Percentiles rank a stretch among this genome's conserved stretches.
Evolutionary conservation across 2,329 filamentous ascomycete genomes (phyloP).

Genomic region (Ceratocystis papillata): DNA sequence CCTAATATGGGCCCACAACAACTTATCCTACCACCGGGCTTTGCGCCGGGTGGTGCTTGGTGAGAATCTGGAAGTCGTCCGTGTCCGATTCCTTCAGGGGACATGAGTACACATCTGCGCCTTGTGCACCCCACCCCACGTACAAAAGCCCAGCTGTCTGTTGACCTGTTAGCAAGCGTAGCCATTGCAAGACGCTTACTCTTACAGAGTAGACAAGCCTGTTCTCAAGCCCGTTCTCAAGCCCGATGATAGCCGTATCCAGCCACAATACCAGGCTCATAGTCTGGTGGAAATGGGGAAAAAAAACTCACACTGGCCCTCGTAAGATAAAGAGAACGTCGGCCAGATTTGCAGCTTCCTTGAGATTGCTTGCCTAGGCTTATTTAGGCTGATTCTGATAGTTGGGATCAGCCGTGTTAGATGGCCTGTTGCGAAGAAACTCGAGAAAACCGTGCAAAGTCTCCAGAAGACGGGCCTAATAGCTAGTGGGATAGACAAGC

Average conservation of each 20-base stretch:
- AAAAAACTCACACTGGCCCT: conserved; percentile 32
- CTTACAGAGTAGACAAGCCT: not conserved
- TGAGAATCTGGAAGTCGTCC: conserved; percentile 1
- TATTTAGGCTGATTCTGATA: conserved; percentile 64
- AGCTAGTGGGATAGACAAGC: not conserved
- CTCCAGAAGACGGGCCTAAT: conserved; percentile 52
- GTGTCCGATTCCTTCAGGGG: not conserved
- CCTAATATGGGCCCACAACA: not conserved
- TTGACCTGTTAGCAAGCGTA: not conserved
- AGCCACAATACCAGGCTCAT: not conserved
- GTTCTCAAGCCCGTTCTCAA: not conserved
- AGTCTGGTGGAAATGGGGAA: not conserved
- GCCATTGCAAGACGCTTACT: not conserved
- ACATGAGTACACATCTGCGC: conserved; percentile 31
- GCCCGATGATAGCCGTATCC: not conserved
- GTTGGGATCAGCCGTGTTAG: conserved; percentile 39
- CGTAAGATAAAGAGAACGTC: conserved; percentile 66
- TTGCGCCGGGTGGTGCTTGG: not conserved
- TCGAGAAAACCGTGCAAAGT: conserved; percentile 50
- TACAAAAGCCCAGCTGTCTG: conserved; percentile 44
- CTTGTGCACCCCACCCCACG: conserved; percentile 52
- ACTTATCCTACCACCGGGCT: not conserved
- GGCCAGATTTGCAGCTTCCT: conserved; percentile 48
- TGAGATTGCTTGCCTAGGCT: conserved; percentile 50
- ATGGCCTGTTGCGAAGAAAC: conserved; percentile 30